Evolutionary conservation across 1,139 yeast genomes (phyloP).

Genomic region (Pichia cactophila): DNA sequence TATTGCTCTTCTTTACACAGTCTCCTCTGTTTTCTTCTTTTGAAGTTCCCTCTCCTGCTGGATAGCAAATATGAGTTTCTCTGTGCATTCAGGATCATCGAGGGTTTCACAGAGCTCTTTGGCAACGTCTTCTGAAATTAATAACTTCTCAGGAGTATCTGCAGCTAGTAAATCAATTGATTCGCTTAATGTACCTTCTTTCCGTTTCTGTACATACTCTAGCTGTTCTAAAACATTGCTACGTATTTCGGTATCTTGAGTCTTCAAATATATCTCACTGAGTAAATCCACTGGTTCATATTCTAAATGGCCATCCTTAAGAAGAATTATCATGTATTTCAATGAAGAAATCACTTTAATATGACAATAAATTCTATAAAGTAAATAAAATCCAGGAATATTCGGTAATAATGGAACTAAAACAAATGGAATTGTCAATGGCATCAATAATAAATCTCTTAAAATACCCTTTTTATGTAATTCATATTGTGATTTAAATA

Average conservation of each 20-base stretch:
- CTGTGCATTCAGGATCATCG: constrained; percentile 17
- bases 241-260: constrained; percentile 15
- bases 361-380: constrained; percentile 80
- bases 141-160: constrained; percentile 14
- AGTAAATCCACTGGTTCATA: constrained; percentile 17
- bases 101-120: constrained; percentile 17
- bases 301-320: constrained; percentile 19
- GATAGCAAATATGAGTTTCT: constrained; percentile 20
- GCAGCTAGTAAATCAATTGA: not conserved
- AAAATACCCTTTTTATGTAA: constrained; percentile 39
- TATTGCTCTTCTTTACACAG: not conserved
- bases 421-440: constrained; percentile 74
- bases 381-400: constrained; percentile 85
- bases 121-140: constrained; percentile 23
- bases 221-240: constrained; percentile 7
- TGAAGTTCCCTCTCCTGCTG: constrained; percentile 19
- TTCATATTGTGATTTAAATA: constrained; percentile 27
- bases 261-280: constrained; percentile 19
- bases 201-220: not conserved
- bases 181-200: not conserved
- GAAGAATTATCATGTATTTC: constrained; percentile 48
- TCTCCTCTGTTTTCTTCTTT: not conserved
- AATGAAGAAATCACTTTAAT: constrained; percentile 75
- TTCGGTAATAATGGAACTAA: constrained; percentile 85
- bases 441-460: constrained; percentile 55